Conservation (phyloP, 805 yeast genomes). For the Candida adriatica region DNA sequence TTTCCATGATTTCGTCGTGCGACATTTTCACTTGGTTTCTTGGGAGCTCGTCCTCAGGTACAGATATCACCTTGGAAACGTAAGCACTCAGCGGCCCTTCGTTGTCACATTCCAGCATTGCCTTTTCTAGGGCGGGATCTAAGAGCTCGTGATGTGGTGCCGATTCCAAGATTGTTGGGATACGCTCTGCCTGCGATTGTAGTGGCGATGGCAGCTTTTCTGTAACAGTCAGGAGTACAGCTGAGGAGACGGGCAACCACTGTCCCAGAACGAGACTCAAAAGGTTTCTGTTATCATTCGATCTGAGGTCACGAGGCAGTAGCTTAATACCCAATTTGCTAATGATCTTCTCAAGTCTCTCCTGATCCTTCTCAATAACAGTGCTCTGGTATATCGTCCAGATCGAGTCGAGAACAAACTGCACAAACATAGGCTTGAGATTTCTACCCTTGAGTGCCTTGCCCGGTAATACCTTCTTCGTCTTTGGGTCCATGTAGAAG, state of each 20-base stretch:
- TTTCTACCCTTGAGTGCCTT: conserved; percentile 56
- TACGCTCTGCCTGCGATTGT: conserved; percentile 64
- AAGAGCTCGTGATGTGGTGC: conserved; percentile 46
- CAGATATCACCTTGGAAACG: conserved; percentile 82
- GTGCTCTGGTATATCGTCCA: conserved; percentile 86
- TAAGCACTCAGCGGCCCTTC: conserved; percentile 65
- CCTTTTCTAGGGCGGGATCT: conserved; percentile 39
- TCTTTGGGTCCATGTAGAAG: conserved; percentile 80
- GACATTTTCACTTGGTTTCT: conserved; percentile 36
- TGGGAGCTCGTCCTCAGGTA: conserved; percentile 80
- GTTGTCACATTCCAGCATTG: conserved; percentile 65
- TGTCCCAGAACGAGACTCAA: conserved; percentile 71
- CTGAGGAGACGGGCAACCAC: conserved; percentile 90
- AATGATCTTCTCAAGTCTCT: conserved; percentile 68
- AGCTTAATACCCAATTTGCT: conserved; percentile 62
- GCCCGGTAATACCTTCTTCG: conserved; percentile 70
- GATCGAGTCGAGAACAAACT: conserved; percentile 78
- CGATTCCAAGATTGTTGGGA: conserved; percentile 57
- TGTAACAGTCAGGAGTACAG: conserved; percentile 76
- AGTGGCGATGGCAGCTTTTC: conserved; percentile 82
- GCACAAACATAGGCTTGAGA: conserved; percentile 79
- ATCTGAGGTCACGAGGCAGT: conserved; percentile 65
- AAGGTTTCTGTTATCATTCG: conserved; percentile 66
- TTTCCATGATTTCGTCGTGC: conserved; percentile 53
- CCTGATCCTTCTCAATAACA: conserved; percentile 56